Conservation (phyloP, 2,329 filamentous ascomycete species). For the Calonectria naviculata region DNA sequence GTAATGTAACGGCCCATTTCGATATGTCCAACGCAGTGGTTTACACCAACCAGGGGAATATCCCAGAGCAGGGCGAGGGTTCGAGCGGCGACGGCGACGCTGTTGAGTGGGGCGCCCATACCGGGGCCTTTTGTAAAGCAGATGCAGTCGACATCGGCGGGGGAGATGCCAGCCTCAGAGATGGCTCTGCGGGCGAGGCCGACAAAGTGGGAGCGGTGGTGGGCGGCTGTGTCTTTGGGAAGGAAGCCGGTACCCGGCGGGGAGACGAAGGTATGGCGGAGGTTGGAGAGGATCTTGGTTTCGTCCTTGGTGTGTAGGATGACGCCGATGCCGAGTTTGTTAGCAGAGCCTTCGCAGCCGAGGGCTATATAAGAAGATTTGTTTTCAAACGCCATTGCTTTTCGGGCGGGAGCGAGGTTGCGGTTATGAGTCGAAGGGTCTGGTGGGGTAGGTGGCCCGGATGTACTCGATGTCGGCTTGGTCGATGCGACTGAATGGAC, state of each 20-base stretch:
- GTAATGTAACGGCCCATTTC: constrained; percentile 98
- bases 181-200: constrained; percentile 84
- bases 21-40: constrained; percentile 98
- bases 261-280: constrained; percentile 92
- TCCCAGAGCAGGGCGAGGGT: constrained; percentile 86
- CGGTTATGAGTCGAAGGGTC: not conserved
- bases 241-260: constrained; percentile 95
- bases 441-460: constrained; percentile 11
- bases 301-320: constrained; percentile 77
- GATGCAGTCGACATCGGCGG: constrained; percentile 84
- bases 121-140: constrained; percentile 97
- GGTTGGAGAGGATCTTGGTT: constrained; percentile 84
- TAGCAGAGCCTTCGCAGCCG: constrained; percentile 89
- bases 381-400: constrained; percentile 41
- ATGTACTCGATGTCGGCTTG: not conserved
- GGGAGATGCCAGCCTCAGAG: constrained; percentile 69
- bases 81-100: constrained; percentile 86
- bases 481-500: no score
- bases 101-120: constrained; percentile 93
- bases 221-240: constrained; percentile 93
- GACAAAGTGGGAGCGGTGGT: constrained; percentile 90
- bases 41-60: constrained; percentile 91
- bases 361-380: constrained; percentile 63
- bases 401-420: not conserved
- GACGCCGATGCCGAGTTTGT: constrained; percentile 95